Conservation (phyloP, 208 protist species). For the Leishmania mexicana region DNA sequence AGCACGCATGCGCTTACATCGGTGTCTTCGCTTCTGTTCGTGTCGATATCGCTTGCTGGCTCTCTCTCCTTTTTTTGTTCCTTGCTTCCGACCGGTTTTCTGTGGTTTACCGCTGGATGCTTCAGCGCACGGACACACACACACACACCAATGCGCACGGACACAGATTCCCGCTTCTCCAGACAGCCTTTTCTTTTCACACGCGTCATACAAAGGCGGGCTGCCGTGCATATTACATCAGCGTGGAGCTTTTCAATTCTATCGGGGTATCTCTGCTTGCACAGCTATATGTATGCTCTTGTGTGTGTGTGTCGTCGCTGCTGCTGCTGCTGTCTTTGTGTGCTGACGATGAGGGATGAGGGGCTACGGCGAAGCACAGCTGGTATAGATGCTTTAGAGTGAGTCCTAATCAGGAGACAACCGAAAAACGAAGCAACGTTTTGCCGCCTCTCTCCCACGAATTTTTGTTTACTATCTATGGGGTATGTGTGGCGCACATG, state of each 20-base stretch:
- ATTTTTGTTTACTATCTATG: not conserved
- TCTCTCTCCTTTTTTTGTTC: not conserved
- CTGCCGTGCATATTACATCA: not conserved
- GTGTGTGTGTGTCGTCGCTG: constrained; percentile 7
- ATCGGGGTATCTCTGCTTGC: not conserved
- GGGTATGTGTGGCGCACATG: not conserved
- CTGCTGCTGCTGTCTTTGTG: not conserved
- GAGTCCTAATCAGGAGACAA: not conserved
- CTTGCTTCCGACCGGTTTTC: not conserved
- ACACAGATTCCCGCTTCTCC: not conserved
- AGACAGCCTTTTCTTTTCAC: not conserved
- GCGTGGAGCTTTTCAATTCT: not conserved
- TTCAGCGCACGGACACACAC: not conserved
- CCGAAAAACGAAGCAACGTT: not conserved
- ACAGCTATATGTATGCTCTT: not conserved
- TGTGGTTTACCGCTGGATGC: not conserved
- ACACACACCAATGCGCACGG: not conserved
- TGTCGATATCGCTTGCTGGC: not conserved
- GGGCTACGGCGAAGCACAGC: not conserved
- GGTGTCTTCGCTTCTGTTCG: constrained; percentile 6
- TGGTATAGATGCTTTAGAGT: not conserved
- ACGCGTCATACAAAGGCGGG: not conserved
- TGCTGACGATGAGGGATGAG: not conserved
- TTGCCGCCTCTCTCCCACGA: not conserved
- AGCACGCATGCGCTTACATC: constrained; percentile 1